phyloP scores from a whole-genome alignment of 2,329 filamentous ascomycete genomes.

The Sordariomycetes sp. region DNA sequence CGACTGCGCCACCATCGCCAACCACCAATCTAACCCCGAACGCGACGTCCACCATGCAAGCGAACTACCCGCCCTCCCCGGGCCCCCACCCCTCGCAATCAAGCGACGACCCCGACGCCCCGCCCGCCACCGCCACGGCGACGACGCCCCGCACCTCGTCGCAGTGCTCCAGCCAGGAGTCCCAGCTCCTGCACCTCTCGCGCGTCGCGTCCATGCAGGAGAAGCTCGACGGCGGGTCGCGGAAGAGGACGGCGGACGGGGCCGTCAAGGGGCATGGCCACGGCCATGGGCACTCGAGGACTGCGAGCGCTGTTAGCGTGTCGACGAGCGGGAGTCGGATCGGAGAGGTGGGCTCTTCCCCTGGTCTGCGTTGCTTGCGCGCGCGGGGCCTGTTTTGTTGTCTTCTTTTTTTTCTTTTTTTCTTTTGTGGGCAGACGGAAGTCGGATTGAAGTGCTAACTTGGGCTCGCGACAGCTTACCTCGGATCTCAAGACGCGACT shows the following conservation, averaged over 20 bases:
- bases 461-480: constrained; percentile 41
- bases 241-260: constrained; percentile 62
- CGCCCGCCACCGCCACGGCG: not conserved
- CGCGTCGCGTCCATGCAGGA: constrained; percentile 34
- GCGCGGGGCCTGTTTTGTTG: too few species aligned
- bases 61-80: constrained; percentile 1
- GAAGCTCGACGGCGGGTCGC: constrained; percentile 29
- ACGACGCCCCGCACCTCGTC: constrained; percentile 8
- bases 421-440: too few species aligned
- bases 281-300: constrained; percentile 48
- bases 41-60: not conserved
- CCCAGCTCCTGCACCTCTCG: constrained; percentile 37
- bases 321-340: constrained; percentile 52
- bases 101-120: not conserved
- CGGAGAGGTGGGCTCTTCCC: constrained; percentile 32
- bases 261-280: constrained; percentile 35
- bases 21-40: not conserved
- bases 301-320: constrained; percentile 46
- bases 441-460: not conserved
- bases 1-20: not conserved
- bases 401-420: too few species aligned
- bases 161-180: constrained; percentile 30
- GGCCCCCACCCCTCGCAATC: not conserved
- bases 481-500: constrained; percentile 71
- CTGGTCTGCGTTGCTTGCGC: not conserved